phyloP scores from a whole-genome alignment of 176 grass and related monocot genomes.

The Triticum timopheevii region DNA sequence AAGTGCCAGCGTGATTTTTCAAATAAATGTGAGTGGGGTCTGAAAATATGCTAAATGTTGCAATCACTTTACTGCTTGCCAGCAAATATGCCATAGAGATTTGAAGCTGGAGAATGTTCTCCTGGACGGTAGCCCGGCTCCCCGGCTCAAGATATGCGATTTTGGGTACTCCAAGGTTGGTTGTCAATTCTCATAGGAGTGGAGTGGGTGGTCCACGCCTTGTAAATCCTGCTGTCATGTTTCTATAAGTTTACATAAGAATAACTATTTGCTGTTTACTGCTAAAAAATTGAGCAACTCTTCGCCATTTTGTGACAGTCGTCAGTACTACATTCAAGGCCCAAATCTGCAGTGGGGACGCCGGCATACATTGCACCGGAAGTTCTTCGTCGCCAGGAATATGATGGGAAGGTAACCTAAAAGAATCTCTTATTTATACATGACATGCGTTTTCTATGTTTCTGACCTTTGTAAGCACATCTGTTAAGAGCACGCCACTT shows the following conservation, averaged over 20 bases:
- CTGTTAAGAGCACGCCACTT: neutral
- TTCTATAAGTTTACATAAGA: neutral
- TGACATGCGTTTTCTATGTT: slow-evolving; percentile 14
- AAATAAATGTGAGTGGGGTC: slow-evolving; percentile 27
- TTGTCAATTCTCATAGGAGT: neutral
- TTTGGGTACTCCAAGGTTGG: slow-evolving; percentile 84
- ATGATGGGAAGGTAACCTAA: slow-evolving; percentile 70
- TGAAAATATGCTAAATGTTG: slow-evolving; percentile 37
- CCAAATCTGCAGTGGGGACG: slow-evolving; percentile 82
- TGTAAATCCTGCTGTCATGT: slow-evolving; percentile 6
- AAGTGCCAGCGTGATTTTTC: slow-evolving; percentile 38
- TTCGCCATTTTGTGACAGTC: slow-evolving; percentile 49
- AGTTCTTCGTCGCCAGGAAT: slow-evolving; percentile 61
- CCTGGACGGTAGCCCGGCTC: slow-evolving; percentile 58
- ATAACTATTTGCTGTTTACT: neutral
- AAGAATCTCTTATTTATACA: slow-evolving; percentile 21
- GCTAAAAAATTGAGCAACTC: neutral
- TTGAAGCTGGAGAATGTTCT: slow-evolving; percentile 87
- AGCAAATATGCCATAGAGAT: slow-evolving; percentile 93
- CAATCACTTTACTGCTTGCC: slow-evolving; percentile 37
- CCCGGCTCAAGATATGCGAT: slow-evolving; percentile 81
- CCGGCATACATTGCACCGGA: slow-evolving; percentile 86
- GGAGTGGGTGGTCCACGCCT: neutral
- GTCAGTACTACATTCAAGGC: slow-evolving; percentile 79
- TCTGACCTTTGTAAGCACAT: neutral